These are phyloP conservation scores for Cercophora sp. DNA, from an alignment of 495 filamentous ascomycete species.

Conservation along the genomic window DNA sequence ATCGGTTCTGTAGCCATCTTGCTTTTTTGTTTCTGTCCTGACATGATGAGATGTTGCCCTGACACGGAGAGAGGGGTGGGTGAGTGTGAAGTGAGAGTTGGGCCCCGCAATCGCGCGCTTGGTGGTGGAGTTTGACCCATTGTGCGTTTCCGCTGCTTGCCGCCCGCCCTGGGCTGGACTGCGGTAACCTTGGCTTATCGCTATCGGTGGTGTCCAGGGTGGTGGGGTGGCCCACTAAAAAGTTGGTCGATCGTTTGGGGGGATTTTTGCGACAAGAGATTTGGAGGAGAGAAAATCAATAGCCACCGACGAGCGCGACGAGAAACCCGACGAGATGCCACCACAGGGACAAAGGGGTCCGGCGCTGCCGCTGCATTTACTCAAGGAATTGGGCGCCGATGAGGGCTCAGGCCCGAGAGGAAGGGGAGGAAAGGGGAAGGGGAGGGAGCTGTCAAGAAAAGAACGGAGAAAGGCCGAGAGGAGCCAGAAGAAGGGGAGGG, in stretches of 20 bases:
- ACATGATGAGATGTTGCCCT: conserved; percentile 54
- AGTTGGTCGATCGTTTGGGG: background rate
- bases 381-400: conserved; percentile 4
- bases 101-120: background rate
- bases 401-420: background rate
- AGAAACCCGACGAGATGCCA: background rate
- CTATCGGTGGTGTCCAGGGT: background rate
- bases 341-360: background rate
- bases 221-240: conserved; percentile 5
- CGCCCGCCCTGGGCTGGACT: conserved; percentile 2
- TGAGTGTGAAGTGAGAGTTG: background rate
- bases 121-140: background rate
- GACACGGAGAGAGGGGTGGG: conserved; percentile 9
- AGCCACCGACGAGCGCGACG: background rate
- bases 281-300: background rate
- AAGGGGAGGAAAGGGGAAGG: background rate
- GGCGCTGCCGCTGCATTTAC: background rate
- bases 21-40: too few relatives aligned
- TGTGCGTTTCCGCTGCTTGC: background rate
- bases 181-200: background rate
- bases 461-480: conserved; percentile 49
- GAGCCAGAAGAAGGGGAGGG: conserved; percentile 36
- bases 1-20: too few relatives aligned
- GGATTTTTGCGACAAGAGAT: too few relatives aligned
- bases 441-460: conserved; percentile 34